Evolutionary conservation across 345 rosid genomes (phyloP), one percentile per base, ranked within the genome.

Genomic region (Eucalyptus tenuipes): DNA sequence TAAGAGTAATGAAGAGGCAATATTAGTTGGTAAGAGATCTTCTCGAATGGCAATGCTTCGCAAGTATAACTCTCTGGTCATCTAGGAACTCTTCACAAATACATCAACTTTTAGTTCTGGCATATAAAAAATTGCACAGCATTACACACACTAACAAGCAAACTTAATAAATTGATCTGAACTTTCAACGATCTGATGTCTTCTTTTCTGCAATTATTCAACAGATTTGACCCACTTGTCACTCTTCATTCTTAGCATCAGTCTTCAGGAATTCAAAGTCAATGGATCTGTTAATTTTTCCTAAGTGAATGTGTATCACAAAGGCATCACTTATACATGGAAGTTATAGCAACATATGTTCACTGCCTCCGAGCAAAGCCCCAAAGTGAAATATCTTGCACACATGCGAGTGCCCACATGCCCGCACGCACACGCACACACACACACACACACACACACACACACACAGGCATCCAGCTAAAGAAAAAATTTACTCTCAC

Each of bases 1-100:
- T 40, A 61, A 91, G 88, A 88, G 90, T 86, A 88, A 59, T 80
- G 25, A 31, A 49, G 52, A 37, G 87, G 17, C 85, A 29, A 87
- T 87, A 61, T 47, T 20, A 57, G 82, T 42, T 33, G 59, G 66
- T 81, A 57, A 53, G 47, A 40, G 47, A 40, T 75, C 47, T 40
- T 75, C 84, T 40, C 2, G 0, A 75, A 20, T 75, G 84, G 84
- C 29, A 20, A 37, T 44, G 42, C 82, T 75, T 40, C 2, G 9
- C 82, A 75, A 40, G 47, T 20, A 75, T 75, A 20, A 75, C 84
- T 40, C 29, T 75, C 84, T 75, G 47, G 84, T 75, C 47, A 75
- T 75, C 44, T 11, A 40, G 84, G 84, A 75, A 40, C 84, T 75
- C 84, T 40, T 75, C 47, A 37, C 24, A 37, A 75, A 75, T 75